Percentiles rank a stretch among this genome's conserved stretches.
Conservation (phyloP, 2,329 filamentous ascomycete species). For the Epichloe amarillans region DNA sequence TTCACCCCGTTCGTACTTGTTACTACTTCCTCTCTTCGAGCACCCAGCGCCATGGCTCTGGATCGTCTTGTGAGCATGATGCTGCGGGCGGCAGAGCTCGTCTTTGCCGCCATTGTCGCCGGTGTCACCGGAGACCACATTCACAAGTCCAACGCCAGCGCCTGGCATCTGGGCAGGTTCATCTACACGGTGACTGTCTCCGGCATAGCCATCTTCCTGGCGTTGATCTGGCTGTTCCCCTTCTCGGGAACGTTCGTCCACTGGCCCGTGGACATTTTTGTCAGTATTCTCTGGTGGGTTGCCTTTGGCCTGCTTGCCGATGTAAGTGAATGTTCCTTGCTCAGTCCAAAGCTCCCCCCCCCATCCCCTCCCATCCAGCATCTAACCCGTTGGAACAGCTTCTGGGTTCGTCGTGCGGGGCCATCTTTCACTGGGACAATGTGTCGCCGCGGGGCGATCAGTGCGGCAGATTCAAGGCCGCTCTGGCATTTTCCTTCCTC, state of each 20-base stretch:
- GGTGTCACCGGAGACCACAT: constrained; percentile 58
- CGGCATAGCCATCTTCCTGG: constrained; percentile 53
- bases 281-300: constrained; percentile 58
- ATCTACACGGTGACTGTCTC: constrained; percentile 67
- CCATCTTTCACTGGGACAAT: constrained; percentile 46
- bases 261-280: constrained; percentile 57
- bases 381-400: constrained; percentile 16
- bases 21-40: too few species aligned
- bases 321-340: constrained; percentile 24
- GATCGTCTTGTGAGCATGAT: constrained; percentile 26
- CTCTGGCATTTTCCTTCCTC: constrained; percentile 59
- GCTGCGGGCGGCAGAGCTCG: constrained; percentile 39
- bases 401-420: constrained; percentile 36
- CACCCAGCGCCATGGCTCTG: constrained; percentile 19
- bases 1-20: not conserved
- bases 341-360: not conserved
- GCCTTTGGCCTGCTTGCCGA: constrained; percentile 54
- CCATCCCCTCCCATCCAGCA: too few species aligned
- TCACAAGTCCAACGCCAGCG: constrained; percentile 31
- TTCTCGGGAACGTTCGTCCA: constrained; percentile 53
- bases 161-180: constrained; percentile 47
- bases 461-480: constrained; percentile 58
- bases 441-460: constrained; percentile 34
- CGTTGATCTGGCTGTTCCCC: constrained; percentile 59
- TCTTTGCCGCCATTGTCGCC: constrained; percentile 58